Evolutionary conservation across 1,139 yeast species (phyloP).

Genomic region (Lodderomyces theae): DNA sequence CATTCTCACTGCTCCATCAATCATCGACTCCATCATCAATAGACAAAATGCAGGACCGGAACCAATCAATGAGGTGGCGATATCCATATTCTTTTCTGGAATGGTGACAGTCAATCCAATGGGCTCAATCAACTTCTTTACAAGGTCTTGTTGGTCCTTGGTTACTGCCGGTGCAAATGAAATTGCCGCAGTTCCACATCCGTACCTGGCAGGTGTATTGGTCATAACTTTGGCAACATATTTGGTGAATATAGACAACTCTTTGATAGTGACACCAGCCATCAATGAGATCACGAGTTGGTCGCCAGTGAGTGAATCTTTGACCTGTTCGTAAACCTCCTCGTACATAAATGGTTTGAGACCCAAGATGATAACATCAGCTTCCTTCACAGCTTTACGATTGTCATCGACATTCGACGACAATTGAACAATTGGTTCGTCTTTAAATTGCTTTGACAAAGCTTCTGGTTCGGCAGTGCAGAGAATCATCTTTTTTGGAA

Average conservation of each 20-base stretch:
- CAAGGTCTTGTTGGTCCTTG: constrained; percentile 47
- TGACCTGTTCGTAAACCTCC: constrained; percentile 49
- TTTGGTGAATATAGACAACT: constrained; percentile 52
- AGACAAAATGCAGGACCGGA: constrained; percentile 96
- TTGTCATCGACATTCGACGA: constrained; percentile 52
- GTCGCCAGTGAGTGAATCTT: constrained; percentile 41
- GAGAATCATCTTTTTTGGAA: constrained; percentile 70
- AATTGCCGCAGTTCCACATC: constrained; percentile 91
- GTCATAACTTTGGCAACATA: constrained; percentile 93
- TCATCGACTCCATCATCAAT: constrained; percentile 84
- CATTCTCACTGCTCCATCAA: constrained; percentile 93
- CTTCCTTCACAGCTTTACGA: constrained; percentile 53
- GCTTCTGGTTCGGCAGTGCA: constrained; percentile 45
- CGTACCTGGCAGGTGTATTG: constrained; percentile 91
- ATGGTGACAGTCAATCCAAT: constrained; percentile 71
- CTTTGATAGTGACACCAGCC: constrained; percentile 88
- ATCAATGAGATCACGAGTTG: constrained; percentile 77
- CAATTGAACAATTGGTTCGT: constrained; percentile 50
- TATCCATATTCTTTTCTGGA: constrained; percentile 93
- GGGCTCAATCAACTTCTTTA: constrained; percentile 57
- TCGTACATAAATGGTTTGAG: constrained; percentile 83
- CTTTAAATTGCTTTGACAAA: constrained; percentile 11
- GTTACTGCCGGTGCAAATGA: constrained; percentile 58
- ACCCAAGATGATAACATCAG: constrained; percentile 76
- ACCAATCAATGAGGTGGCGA: constrained; percentile 92